These are phyloP conservation scores for Oxyria digyna DNA, from an alignment of 148 eudicot genomes.

Conservation along the genomic window DNA sequence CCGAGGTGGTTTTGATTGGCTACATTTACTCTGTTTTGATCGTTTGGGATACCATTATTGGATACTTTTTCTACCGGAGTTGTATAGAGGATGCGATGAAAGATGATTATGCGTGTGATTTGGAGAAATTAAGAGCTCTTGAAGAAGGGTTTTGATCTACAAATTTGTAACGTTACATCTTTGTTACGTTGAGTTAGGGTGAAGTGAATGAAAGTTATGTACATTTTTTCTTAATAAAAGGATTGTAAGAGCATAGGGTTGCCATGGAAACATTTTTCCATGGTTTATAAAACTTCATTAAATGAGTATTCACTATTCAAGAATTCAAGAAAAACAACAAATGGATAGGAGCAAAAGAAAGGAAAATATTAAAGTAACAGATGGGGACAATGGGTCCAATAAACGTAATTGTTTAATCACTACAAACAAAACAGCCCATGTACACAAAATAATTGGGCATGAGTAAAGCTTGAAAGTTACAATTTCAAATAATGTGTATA, in stretches of 20 bases:
- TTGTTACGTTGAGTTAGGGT: background rate
- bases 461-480: too few species aligned
- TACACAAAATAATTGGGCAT: too few species aligned
- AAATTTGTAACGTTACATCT: too few species aligned
- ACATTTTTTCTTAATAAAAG: background rate
- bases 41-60: constrained; percentile 44
- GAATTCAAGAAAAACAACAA: background rate
- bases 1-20: constrained; percentile 55
- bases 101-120: background rate
- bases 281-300: background rate
- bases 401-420: too few species aligned
- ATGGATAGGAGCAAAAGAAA: too few species aligned
- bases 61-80: constrained; percentile 39
- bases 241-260: background rate
- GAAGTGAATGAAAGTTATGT: background rate
- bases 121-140: constrained; percentile 4
- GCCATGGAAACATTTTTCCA: background rate
- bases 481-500: too few species aligned
- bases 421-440: too few species aligned
- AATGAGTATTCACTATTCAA: background rate
- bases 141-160: background rate
- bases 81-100: constrained; percentile 20
- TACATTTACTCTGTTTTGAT: constrained; percentile 48
- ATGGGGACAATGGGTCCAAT: too few species aligned
- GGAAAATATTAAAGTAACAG: too few species aligned